These are phyloP conservation scores for Discostella pseudostelligera DNA, from an alignment of 108 stramenopile species.

Conservation along the genomic window DNA sequence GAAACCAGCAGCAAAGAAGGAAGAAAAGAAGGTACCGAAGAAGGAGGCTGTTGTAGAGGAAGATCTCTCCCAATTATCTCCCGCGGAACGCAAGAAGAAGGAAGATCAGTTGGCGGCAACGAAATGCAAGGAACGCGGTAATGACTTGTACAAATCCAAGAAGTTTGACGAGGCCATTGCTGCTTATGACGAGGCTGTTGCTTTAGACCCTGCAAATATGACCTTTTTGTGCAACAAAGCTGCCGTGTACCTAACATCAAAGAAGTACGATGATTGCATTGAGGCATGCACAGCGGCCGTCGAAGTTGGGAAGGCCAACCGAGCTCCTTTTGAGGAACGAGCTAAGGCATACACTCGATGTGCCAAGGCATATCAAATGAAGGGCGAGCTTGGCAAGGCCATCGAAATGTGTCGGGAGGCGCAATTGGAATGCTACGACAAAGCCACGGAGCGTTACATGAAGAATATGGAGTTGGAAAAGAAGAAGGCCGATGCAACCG, in stretches of 20 bases:
- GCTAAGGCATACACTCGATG: slow-evolving; percentile 92
- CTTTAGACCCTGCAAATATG: slow-evolving; percentile 95
- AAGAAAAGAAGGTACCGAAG: slow-evolving; percentile 36
- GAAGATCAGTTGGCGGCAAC: slow-evolving; percentile 75
- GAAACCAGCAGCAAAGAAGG: slow-evolving; percentile 25
- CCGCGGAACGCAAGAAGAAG: slow-evolving; percentile 82
- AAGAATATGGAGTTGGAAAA: slow-evolving; percentile 94
- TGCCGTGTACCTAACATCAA: slow-evolving; percentile 92
- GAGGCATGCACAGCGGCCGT: slow-evolving; percentile 85
- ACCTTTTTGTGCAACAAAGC: slow-evolving; percentile 94
- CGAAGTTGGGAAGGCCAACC: slow-evolving; percentile 86
- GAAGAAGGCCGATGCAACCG: slow-evolving; percentile 83
- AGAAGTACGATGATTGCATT: slow-evolving; percentile 90
- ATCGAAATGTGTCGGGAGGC: slow-evolving; percentile 88
- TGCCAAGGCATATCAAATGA: slow-evolving; percentile 93
- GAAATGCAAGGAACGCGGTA: slow-evolving; percentile 89
- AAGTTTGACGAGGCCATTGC: slow-evolving; percentile 95
- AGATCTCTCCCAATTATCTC: slow-evolving; percentile 70
- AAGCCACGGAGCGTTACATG: slow-evolving; percentile 90
- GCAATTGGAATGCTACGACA: slow-evolving; percentile 84
- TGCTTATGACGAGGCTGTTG: slow-evolving; percentile 96
- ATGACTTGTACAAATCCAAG: slow-evolving; percentile 91
- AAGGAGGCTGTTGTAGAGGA: slow-evolving; percentile 60
- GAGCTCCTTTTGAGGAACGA: slow-evolving; percentile 90
- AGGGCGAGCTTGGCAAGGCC: slow-evolving; percentile 86